A percentile compares a stretch with the other conserved stretches of the same genome.
Conservation (phyloP, 495 filamentous ascomycete species). For the Daldinia concentrica region DNA sequence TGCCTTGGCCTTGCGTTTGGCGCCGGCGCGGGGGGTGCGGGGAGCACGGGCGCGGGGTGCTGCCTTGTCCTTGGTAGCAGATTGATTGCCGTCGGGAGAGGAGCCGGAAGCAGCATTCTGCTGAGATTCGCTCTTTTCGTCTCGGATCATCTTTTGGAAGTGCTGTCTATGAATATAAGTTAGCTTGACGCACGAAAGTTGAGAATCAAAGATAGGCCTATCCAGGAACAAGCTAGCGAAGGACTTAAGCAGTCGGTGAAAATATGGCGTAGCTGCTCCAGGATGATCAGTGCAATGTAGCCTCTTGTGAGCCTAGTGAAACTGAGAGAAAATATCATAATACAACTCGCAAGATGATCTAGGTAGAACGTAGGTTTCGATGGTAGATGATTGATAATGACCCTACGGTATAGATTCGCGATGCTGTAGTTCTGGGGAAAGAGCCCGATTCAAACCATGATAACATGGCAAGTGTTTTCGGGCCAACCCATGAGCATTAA, state of each 20-base stretch:
- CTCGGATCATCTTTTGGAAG: constrained; percentile 14
- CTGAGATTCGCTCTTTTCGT: background rate
- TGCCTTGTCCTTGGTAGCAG: background rate
- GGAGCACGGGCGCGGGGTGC: background rate
- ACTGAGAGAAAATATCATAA: too few relatives aligned
- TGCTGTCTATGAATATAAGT: constrained; percentile 27
- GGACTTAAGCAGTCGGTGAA: background rate
- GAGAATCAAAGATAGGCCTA: background rate
- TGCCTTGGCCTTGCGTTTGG: background rate
- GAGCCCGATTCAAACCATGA: background rate
- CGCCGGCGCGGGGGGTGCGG: background rate
- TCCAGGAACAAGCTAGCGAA: background rate
- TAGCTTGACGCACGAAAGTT: background rate
- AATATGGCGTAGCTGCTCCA: background rate
- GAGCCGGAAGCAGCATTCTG: background rate
- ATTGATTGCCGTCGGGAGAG: background rate
- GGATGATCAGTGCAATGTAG: background rate
- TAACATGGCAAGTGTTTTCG: background rate
- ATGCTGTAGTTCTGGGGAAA: background rate
- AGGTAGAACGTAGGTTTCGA: background rate
- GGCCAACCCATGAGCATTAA: background rate
- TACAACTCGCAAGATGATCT: background rate
- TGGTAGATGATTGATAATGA: too few relatives aligned
- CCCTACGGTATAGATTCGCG: background rate
- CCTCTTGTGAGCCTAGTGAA: background rate